These are phyloP conservation scores for Adansonia grandidieri DNA, from an alignment of 441 rosid species.

Conservation along the genomic window DNA sequence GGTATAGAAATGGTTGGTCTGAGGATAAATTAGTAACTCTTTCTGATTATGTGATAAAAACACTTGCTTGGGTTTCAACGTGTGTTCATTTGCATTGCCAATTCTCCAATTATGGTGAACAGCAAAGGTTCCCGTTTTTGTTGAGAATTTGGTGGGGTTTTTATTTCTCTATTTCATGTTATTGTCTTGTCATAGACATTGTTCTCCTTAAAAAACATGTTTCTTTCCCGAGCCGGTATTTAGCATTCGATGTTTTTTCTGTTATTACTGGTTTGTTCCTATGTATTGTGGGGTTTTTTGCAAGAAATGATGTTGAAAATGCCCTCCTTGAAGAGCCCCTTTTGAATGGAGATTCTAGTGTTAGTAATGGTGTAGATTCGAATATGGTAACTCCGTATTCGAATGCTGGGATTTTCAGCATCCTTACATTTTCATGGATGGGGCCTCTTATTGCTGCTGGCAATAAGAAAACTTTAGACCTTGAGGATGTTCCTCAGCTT, in stretches of 20 bases:
- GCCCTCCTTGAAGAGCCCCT: slow-evolving; percentile 59
- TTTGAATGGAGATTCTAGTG: slow-evolving; percentile 48
- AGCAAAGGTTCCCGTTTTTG: slow-evolving; percentile 47
- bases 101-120: slow-evolving; percentile 32
- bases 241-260: slow-evolving; percentile 57
- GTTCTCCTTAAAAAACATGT: slow-evolving; percentile 39
- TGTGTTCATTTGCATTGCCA: slow-evolving; percentile 46
- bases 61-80: slow-evolving; percentile 68
- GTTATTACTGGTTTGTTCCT: slow-evolving; percentile 56
- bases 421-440: slow-evolving; percentile 77
- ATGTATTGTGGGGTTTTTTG: slow-evolving; percentile 59
- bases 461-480: slow-evolving; percentile 76
- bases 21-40: slow-evolving; percentile 53
- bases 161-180: slow-evolving; percentile 59
- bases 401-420: slow-evolving; percentile 59
- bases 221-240: slow-evolving; percentile 36
- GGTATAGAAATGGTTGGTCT: slow-evolving; percentile 58
- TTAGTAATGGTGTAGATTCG: slow-evolving; percentile 33
- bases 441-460: slow-evolving; percentile 66
- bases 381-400: slow-evolving; percentile 55
- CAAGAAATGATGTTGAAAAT: slow-evolving; percentile 40
- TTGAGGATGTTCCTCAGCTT: slow-evolving; percentile 86
- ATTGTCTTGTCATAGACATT: slow-evolving; percentile 57
- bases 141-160: slow-evolving; percentile 83
- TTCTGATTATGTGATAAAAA: slow-evolving; percentile 56